Evolutionary conservation across 129 eudicot genomes (phyloP).

Genomic region (Tagetes patula): DNA sequence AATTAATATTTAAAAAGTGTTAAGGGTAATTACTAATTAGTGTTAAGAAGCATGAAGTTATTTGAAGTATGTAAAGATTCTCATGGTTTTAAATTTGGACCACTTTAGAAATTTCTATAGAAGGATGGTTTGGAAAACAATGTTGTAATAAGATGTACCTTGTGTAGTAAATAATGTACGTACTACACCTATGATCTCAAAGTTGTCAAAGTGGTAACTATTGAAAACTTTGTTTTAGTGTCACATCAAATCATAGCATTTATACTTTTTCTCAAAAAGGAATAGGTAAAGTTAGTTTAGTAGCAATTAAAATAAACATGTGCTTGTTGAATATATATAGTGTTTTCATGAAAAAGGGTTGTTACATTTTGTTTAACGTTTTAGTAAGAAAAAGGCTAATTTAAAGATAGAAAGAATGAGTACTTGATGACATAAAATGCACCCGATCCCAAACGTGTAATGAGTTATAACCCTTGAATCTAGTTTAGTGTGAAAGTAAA

Average conservation of each 20-base stretch:
- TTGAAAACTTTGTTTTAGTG: constrained; percentile 21
- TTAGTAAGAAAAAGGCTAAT: background rate
- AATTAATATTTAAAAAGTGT: background rate
- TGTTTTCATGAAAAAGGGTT: background rate
- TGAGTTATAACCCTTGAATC: background rate
- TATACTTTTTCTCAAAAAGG: background rate
- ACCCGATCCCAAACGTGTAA: background rate
- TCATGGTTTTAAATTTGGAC: constrained; percentile 14
- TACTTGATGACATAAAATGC: background rate
- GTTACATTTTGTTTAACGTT: background rate
- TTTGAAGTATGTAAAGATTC: constrained; percentile 28
- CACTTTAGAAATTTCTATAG: constrained; percentile 19
- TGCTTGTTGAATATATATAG: background rate
- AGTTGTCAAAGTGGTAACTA: background rate
- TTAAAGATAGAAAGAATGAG: background rate
- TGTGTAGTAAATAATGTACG: constrained; percentile 21
- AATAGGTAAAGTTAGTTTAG: constrained; percentile 1
- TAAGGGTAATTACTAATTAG: background rate
- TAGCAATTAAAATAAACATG: background rate
- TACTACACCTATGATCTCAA: constrained; percentile 14
- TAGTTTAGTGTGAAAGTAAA: constrained; percentile 1
- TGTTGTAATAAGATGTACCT: constrained; percentile 14
- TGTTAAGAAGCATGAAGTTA: background rate
- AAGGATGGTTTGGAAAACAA: constrained; percentile 25
- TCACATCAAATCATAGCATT: constrained; percentile 21